Evolutionary conservation across 768 basidiomycete species (phyloP), one percentile per base, ranked within the genome.

Genomic region (Suillus lakei): DNA sequence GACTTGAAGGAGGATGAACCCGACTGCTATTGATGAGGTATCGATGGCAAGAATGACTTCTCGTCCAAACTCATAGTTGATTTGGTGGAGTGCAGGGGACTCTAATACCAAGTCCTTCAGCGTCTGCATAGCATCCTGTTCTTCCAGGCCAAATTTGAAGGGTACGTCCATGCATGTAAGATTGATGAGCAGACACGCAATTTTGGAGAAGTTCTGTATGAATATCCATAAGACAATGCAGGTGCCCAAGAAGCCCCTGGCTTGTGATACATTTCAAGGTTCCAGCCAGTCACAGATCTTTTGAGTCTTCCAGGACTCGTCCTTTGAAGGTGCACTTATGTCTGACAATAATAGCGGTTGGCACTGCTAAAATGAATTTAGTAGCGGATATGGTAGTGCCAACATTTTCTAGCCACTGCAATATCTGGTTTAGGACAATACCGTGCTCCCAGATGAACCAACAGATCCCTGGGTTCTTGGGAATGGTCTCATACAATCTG

Each of bases 381-480:
- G 70, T 60, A 0, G 79, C 78, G 0, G 77, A 81, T 28, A 84
- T 76, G 0, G 79, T 84, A 0, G 75, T 76, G 0, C 82, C 78
- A 2, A 67, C 50, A 41, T 81, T 74, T 26, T 79, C 77, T 28
- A 84, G 75, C 0, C 71, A 66, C 21, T 83, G 79, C 0, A 82
- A 32, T 2, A 85, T 63, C 0, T 77, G 46, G 60, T 85, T 79
- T 10, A 83, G 34, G 51, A 74, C 72, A 3, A 68, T 39, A 12
- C 81, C 66, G 38, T 81, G 79, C 60, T 83, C 79, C 74, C 77
- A 84, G 0, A 83, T 69, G 53, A 83, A 84, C 0, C 73, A 63
- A 0, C 76, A 60, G 12, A 84, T 82, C 0, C 77, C 75, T 0
- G 70, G 68, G 63, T 84, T 85, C 0, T 76, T 72, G 0, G 76